A percentile compares a stretch with the other conserved stretches of the same genome.
Evolutionary conservation across 2,329 filamentous ascomycete genomes (phyloP).

Genomic region (Epichloe amarillans): DNA sequence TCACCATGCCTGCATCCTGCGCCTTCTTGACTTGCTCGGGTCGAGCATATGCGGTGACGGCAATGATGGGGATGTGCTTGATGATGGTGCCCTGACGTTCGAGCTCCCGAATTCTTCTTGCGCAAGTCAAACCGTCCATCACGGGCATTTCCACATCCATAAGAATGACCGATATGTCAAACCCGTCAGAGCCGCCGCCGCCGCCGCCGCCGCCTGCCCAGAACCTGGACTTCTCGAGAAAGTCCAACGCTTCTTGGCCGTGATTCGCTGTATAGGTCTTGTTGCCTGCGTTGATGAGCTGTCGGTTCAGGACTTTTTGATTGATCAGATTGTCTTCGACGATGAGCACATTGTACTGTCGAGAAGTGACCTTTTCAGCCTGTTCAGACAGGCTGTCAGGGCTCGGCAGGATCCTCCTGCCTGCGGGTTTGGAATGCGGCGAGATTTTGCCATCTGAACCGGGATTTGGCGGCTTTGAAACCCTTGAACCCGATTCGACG

Average conservation of each 20-base stretch:
- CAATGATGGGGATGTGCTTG: slow-evolving; percentile 60
- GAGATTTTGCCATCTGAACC: not conserved
- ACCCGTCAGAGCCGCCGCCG: slow-evolving; percentile 28
- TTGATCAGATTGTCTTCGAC: slow-evolving; percentile 57
- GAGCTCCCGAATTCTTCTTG: slow-evolving; percentile 53
- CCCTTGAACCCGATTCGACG: not conserved
- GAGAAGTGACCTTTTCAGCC: slow-evolving; percentile 3
- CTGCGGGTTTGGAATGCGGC: not conserved
- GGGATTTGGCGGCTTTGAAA: not conserved
- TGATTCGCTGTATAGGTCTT: slow-evolving; percentile 51
- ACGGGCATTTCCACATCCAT: slow-evolving; percentile 78
- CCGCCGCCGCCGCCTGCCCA: slow-evolving; percentile 34
- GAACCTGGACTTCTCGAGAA: slow-evolving; percentile 39
- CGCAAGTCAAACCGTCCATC: slow-evolving; percentile 67
- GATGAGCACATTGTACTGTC: slow-evolving; percentile 43
- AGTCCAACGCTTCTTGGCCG: slow-evolving; percentile 46
- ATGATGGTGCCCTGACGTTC: slow-evolving; percentile 47
- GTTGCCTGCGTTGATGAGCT: slow-evolving; percentile 46
- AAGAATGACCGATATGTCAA: slow-evolving; percentile 51
- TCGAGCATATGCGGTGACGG: slow-evolving; percentile 70
- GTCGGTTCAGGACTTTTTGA: slow-evolving; percentile 46
- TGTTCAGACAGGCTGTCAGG: not conserved
- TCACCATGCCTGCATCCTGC: slow-evolving; percentile 57
- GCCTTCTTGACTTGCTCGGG: slow-evolving; percentile 59
- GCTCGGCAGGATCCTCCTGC: not conserved